phyloP scores from a whole-genome alignment of 441 rosid species.

The Euphorbia celastroides region DNA sequence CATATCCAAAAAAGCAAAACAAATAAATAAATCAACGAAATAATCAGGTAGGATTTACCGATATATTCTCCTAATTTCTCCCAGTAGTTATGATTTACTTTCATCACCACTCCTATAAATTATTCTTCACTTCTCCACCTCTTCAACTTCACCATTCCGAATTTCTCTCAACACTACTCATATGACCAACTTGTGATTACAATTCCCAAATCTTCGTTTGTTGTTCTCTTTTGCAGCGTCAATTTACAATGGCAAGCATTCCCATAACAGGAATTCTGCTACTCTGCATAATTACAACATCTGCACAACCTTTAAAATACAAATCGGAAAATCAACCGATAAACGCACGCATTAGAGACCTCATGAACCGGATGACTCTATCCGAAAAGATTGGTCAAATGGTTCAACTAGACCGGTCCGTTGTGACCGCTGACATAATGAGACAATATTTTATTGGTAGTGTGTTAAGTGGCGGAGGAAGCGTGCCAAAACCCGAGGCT shows the following conservation, averaged over 20 bases:
- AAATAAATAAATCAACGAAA: too few species aligned
- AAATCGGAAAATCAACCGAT: constrained; percentile 60
- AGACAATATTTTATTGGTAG: constrained; percentile 69
- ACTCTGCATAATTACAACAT: constrained; percentile 27
- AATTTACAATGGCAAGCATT: constrained; percentile 32
- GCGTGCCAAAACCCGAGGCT: constrained; percentile 55
- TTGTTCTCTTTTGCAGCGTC: too few species aligned
- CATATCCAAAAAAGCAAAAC: too few species aligned
- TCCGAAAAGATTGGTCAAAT: constrained; percentile 90
- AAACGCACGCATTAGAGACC: constrained; percentile 46
- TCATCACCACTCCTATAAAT: neutral
- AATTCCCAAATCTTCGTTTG: too few species aligned
- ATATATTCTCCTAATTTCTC: neutral
- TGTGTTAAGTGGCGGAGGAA: constrained; percentile 64
- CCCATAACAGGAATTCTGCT: constrained; percentile 39
- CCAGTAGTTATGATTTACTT: neutral
- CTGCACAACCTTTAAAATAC: constrained; percentile 37
- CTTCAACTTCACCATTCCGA: neutral
- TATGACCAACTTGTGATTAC: too few species aligned
- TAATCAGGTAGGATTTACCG: neutral
- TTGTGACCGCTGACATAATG: constrained; percentile 52
- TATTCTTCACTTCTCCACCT: neutral
- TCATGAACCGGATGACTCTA: constrained; percentile 57
- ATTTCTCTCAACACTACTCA: neutral
- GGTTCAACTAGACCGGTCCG: constrained; percentile 61